Base-by-base conservation (phyloP, 106 monocot genomes). In the Agapanthus africanus region DNA sequence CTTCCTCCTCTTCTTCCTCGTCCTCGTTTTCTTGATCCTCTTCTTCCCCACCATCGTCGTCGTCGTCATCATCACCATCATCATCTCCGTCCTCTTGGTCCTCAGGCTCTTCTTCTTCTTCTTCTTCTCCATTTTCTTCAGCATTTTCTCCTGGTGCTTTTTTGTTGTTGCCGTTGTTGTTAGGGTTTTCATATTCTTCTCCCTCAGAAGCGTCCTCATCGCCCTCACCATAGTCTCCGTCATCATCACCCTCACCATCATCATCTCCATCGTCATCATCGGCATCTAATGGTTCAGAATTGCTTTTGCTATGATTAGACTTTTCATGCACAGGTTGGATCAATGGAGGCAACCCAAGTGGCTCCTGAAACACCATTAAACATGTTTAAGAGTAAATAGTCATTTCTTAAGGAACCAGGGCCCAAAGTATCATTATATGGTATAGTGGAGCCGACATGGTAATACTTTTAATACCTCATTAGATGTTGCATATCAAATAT, bases 151-250 rank as follows among this genome's bases (percentile, higher is more conserved):
- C 72, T 26, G 76, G 40, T 16, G 18, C 31, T 26, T 69, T 76
- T 60, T 76, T 76, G 68, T 27, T 35, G 21, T 27, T 39, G n/a
- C n/a, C n/a, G 21, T 36, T 69, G 8, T 76, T 47, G 36, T 62
- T 69, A 59, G 76, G 76, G 4, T 76, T 76, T 68, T 62, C 69
- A 37, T 69, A 69, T 21, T 50, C 72, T 26, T 60, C 79, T 19
- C 46, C 79, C 3, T 68, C 79, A 5, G 25, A 35, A 18, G 19
- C 33, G 7, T 60, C 60, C 32, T 60, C 60, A 18, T 60, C 60
- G 4, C 60, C 60, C 34, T 60, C 60, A 16, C 34, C 60, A 35
- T 33, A 34, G 33, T 60, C 60, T 31, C 60, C 60, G 19, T 60
- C 60, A 18, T 60, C 60, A 57, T 57, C 57, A 31, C 60, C 60